Conservation (phyloP, 2,329 filamentous ascomycete species). For the Aspergillus sp. region DNA sequence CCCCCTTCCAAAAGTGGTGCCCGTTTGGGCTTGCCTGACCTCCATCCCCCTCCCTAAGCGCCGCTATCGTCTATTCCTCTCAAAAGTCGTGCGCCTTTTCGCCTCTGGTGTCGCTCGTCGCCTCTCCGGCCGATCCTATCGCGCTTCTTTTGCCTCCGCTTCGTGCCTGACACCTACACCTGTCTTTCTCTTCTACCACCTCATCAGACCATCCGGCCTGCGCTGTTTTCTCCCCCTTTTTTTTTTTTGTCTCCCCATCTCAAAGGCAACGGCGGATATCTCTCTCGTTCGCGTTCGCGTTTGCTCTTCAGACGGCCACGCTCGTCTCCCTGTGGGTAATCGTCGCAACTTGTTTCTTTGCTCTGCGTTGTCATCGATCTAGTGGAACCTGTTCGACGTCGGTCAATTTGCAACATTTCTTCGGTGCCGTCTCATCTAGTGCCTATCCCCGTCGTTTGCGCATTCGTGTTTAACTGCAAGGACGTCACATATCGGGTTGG, state of each 20-base stretch:
- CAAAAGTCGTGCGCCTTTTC: conserved; percentile 4
- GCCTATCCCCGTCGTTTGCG: conserved; percentile 4
- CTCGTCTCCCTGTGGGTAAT: conserved; percentile 6
- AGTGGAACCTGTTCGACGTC: conserved; percentile 3
- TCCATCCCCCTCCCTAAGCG: conserved; percentile 11
- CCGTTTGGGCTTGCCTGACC: conserved; percentile 4
- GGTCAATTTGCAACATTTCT: conserved; percentile 3
- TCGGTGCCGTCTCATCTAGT: conserved; percentile 1
- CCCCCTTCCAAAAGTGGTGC: conserved; percentile 2
- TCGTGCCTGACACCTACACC: conserved; percentile 1
- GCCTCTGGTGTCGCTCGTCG: conserved; percentile 14
- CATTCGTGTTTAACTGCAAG: conserved; percentile 3
- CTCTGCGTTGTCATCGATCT: conserved; percentile 5
- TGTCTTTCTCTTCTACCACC: conserved; percentile 1
- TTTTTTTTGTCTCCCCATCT: conserved; percentile 1
- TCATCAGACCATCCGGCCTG: neutral
- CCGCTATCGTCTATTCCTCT: conserved; percentile 12
- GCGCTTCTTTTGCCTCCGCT: conserved; percentile 12
- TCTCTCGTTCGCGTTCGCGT: conserved; percentile 3
- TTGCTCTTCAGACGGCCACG: conserved; percentile 10
- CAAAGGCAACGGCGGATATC: no score
- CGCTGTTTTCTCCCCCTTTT: neutral
- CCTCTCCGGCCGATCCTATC: conserved; percentile 12
- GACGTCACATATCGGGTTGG: conserved; percentile 1
- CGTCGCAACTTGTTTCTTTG: conserved; percentile 4